phyloP scores from a whole-genome alignment of 495 filamentous ascomycete species.

The Xylaria curta region DNA sequence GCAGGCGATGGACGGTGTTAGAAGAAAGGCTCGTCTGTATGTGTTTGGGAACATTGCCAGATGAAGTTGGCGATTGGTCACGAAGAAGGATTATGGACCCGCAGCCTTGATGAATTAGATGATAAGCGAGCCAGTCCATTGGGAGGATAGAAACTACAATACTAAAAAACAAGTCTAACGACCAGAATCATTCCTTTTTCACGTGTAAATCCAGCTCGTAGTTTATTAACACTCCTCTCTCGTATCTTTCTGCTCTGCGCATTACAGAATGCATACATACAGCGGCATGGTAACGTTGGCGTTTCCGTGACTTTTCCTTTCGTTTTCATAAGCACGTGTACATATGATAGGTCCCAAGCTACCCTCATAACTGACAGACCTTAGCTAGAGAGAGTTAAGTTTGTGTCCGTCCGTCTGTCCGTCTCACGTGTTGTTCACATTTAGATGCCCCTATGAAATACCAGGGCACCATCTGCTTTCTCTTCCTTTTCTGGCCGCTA shows the following conservation, averaged over 20 bases:
- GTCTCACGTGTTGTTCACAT: background rate
- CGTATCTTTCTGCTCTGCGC: background rate
- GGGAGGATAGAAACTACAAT: background rate
- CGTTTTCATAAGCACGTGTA: background rate
- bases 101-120: background rate
- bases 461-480: background rate
- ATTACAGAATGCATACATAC: background rate
- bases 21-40: background rate
- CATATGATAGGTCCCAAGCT: background rate
- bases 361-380: background rate
- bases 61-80: background rate
- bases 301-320: background rate
- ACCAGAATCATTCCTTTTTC: background rate
- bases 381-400: background rate
- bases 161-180: background rate
- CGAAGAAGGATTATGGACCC: background rate
- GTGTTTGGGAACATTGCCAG: background rate
- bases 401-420: background rate
- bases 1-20: constrained; percentile 20
- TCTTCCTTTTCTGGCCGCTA: background rate
- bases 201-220: background rate
- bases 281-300: background rate
- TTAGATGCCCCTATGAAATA: background rate
- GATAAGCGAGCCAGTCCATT: background rate
- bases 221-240: background rate